These are phyloP conservation scores for Passalora sequoiae DNA, from an alignment of 2,329 filamentous ascomycete species.

Conservation along the genomic window DNA sequence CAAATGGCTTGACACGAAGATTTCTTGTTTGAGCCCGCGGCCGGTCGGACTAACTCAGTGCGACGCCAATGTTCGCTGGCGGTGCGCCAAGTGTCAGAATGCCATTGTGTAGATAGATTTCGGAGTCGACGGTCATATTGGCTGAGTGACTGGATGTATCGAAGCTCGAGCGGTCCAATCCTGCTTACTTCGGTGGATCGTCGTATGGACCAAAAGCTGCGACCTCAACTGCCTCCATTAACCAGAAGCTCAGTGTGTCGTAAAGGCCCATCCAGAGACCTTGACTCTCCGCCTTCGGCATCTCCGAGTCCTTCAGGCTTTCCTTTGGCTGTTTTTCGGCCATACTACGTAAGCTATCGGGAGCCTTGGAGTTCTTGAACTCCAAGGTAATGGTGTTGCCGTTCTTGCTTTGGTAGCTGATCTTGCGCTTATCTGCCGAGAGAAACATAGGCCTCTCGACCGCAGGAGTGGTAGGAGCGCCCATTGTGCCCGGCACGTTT, in stretches of 20 bases:
- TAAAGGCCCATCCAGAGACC: slow-evolving; percentile 18
- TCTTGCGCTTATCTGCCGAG: slow-evolving; percentile 16
- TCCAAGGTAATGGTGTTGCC: slow-evolving; percentile 21
- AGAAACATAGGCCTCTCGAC: slow-evolving; percentile 15
- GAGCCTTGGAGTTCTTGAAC: slow-evolving; percentile 20
- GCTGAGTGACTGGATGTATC: too few relatives aligned
- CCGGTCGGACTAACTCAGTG: too few relatives aligned
- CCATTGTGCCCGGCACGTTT: slow-evolving; percentile 8
- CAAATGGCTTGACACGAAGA: too few relatives aligned
- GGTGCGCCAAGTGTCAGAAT: too few relatives aligned
- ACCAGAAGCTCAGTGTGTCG: slow-evolving; percentile 21
- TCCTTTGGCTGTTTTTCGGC: slow-evolving; percentile 10
- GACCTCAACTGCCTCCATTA: slow-evolving; percentile 22
- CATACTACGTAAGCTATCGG: slow-evolving; percentile 12
- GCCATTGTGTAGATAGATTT: too few relatives aligned
- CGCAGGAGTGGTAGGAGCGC: slow-evolving; percentile 11
- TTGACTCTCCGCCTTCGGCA: slow-evolving; percentile 6
- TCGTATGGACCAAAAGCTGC: slow-evolving; percentile 23
- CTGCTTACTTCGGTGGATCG: slow-evolving; percentile 14
- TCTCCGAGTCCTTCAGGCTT: slow-evolving; percentile 2
- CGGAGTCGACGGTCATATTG: too few relatives aligned
- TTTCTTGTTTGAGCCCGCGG: too few relatives aligned
- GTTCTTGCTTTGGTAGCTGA: slow-evolving; percentile 21
- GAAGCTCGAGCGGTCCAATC: too few relatives aligned
- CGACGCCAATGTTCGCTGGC: too few relatives aligned